Base-by-base conservation (phyloP, 1,284 basidiomycete species). In the Neolentinus lepideus region DNA sequence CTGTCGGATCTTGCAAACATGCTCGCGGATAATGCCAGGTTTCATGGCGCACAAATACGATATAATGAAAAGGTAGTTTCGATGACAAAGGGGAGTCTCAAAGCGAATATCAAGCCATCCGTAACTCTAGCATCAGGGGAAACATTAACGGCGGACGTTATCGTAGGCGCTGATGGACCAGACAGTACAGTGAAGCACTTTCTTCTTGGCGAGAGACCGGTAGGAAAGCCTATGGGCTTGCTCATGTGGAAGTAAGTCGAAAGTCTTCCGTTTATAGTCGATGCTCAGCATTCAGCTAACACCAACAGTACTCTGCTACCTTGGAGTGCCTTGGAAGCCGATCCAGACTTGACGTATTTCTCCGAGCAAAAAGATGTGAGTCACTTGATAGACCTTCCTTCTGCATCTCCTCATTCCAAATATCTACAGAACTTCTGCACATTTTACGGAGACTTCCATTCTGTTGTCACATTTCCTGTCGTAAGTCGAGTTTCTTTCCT, bases 121-220 rank as follows among this genome's bases (percentile, higher is more conserved):
- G 63, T 69, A 6, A 64, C 57, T 22, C 63, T 69, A 31, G 53
- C 54, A 25, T 55, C 59, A 2, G 68, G 69, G n/a, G 65, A 68
- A 56, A 58, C 59, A 12, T 29, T 70, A 48, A 31, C 56, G 4
- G 66, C 59, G 11, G 67, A 70, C 55, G 63, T 70, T 4, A 53
- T 71, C 31, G 48, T 71, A 26, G 69, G 67, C 24, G 68, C 68
- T 21, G 69, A 70, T 58, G 69, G 70, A 45, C 54, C 26, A 24
- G 52, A 52, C 21, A 61, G 62, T 31, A 33, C 65, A n/a, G 57
- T 60, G 21, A 63, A 69, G 43, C 53, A 45, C 51, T 33, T 56
- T 3, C 59, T 71, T 31, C 50, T 62, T 14, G 57, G 56, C 16
- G 59, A 63, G n/a, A 56, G 60, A 0, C 57, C 57, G 25, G 4